Base-by-base conservation (phyloP, 805 yeast species). In the Metschnikowia shivogae region DNA sequence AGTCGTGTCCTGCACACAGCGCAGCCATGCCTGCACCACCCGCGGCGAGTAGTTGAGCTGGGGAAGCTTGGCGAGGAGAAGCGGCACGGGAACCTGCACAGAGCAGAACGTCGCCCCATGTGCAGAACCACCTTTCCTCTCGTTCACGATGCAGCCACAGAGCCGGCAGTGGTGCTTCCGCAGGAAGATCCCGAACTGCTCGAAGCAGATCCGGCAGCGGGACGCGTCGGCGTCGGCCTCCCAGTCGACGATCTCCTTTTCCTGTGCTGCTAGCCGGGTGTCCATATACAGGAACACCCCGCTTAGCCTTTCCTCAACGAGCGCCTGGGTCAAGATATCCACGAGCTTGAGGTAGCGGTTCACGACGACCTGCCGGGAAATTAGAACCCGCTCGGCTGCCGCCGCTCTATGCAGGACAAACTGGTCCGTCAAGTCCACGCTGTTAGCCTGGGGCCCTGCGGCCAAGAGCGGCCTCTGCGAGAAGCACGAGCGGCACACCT, bases 151-250 rank as follows among this genome's bases (percentile, higher is more conserved):
- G 24, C 64, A 58, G 0, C 98, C 98, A 68, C 99, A 92, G 22
- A 89, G 62, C 31, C 98, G 69, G 62, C 99, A 93, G 61, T 92
- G 99, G 60, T 93, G 98, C 52, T 84, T 87, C 41, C 97, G 68
- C 20, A 77, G 54, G 0, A 80, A 59, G 36, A 85, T 64, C 9
- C 75, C 70, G 61, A 89, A 93, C 27, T 58, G 56, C 10, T 72
- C 68, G 11, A 68, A 61, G 56, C 99, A 92, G 6, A 86, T 67
- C 6, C 75, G 70, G 60, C 99, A 92, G 44, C 70, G 65, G 0
- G 67, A 54, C 0, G 74, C 73, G 3, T 56, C 75, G 9, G 47
- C 36, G 47, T 67, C 72, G 37, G 48, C 48, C 47, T 78, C 79
- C 98, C 98, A 92, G 11, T 73, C 44, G 58, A 60, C 53, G 65